Percentiles rank a stretch among this genome's conserved stretches.
phyloP scores from a whole-genome alignment of 2,329 filamentous ascomycete genomes.

The Colletotrichum scovillei region DNA sequence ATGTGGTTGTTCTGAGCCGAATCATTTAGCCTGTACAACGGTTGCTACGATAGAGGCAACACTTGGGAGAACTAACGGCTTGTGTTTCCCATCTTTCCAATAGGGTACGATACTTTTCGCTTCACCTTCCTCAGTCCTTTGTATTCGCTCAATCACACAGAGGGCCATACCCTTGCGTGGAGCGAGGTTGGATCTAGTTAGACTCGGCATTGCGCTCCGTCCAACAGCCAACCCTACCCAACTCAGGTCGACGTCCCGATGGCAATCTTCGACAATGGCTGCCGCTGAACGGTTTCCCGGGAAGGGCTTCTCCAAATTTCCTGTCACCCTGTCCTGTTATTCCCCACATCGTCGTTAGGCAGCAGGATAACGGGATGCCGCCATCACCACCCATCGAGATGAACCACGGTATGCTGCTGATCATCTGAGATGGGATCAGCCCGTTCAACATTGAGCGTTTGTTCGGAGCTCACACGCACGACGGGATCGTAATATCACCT shows the following conservation, averaged over 20 bases:
- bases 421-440: background rate
- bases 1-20: background rate
- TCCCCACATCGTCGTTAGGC: constrained; percentile 26
- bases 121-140: background rate
- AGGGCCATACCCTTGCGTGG: constrained; percentile 10
- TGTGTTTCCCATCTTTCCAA: background rate
- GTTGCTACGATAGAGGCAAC: background rate
- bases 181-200: constrained; percentile 28
- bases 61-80: background rate
- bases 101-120: background rate
- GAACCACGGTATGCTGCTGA: background rate
- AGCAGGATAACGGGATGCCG: constrained; percentile 28
- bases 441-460: background rate
- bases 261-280: constrained; percentile 21
- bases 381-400: constrained; percentile 12
- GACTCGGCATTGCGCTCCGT: constrained; percentile 36
- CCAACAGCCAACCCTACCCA: constrained; percentile 28
- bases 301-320: constrained; percentile 20
- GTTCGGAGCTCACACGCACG: background rate
- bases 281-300: constrained; percentile 18
- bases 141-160: background rate
- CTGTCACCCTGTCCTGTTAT: constrained; percentile 18
- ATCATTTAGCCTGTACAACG: constrained; percentile 22
- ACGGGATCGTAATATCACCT: background rate
- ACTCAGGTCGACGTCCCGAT: constrained; percentile 11